These are phyloP conservation scores for Candida tunisiensis DNA, from an alignment of 1,139 yeast species.

Conservation along the genomic window DNA sequence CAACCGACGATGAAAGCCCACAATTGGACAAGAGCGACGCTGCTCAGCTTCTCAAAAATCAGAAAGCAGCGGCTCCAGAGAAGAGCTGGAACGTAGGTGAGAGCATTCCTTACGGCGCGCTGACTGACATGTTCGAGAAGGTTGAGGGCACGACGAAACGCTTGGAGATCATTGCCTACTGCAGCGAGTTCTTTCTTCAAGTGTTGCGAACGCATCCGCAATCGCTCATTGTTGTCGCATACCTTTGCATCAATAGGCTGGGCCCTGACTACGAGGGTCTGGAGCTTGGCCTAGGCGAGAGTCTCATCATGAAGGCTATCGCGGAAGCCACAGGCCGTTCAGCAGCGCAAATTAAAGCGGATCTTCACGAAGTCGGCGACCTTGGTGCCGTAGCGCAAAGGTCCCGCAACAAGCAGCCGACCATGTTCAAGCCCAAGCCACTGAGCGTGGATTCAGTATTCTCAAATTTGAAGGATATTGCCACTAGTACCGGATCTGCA, in stretches of 20 bases:
- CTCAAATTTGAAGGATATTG: conserved; percentile 56
- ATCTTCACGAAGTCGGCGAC: conserved; percentile 73
- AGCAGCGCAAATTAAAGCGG: conserved; percentile 48
- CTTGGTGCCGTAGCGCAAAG: conserved; percentile 78
- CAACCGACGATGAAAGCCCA: no score
- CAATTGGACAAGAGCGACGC: no score
- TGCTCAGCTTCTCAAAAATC: no score
- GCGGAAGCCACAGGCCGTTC: conserved; percentile 84
- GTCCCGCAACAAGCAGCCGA: conserved; percentile 70
- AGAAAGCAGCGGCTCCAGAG: no score
- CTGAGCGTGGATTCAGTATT: conserved; percentile 62
- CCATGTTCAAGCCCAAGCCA: conserved; percentile 86
- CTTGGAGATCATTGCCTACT: conserved; percentile 57
- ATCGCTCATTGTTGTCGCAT: conserved; percentile 54
- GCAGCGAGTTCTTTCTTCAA: conserved; percentile 52
- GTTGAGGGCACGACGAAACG: conserved; percentile 71
- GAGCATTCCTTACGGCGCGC: conserved; percentile 41
- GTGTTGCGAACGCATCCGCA: conserved; percentile 42
- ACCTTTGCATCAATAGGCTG: conserved; percentile 68
- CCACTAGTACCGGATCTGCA: conserved; percentile 64
- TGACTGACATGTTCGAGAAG: conserved; percentile 54
- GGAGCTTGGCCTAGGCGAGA: conserved; percentile 87
- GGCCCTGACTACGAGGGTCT: conserved; percentile 95
- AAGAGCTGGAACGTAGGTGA: no score
- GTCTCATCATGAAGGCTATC: conserved; percentile 70